phyloP scores from a whole-genome alignment of 2,329 filamentous ascomycete genomes.

The Xylariaceae sp. region DNA sequence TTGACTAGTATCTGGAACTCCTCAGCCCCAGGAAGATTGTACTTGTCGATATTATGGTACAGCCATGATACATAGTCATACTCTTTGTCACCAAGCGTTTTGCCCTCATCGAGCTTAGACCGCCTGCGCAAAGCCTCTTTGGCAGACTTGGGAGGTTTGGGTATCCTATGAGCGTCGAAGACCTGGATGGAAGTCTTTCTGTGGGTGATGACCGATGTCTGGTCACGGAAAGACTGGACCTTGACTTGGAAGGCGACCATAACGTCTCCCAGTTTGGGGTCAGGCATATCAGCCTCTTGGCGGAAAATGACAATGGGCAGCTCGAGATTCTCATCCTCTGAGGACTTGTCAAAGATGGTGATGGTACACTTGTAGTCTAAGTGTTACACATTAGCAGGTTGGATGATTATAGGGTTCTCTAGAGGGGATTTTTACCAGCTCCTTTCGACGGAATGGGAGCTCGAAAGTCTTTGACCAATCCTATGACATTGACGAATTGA shows the following conservation, averaged over 20 bases:
- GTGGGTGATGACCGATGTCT: conserved; percentile 45
- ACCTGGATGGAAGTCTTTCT: conserved; percentile 43
- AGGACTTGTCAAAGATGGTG: conserved; percentile 58
- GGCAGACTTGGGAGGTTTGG: conserved; percentile 39
- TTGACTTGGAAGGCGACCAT: conserved; percentile 59
- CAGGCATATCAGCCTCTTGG: conserved; percentile 46
- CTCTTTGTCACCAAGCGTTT: conserved; percentile 30
- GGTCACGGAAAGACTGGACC: conserved; percentile 38
- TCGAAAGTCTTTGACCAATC: conserved; percentile 66
- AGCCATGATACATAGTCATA: conserved; percentile 47
- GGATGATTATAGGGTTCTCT: conserved; percentile 3
- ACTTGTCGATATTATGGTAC: conserved; percentile 44
- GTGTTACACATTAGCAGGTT: conserved; percentile 4
- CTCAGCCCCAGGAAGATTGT: conserved; percentile 39
- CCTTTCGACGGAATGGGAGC: conserved; percentile 50
- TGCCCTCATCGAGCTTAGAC: conserved; percentile 8
- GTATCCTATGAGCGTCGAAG: conserved; percentile 41
- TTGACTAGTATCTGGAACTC: conserved; percentile 42
- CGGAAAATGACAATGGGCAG: conserved; percentile 62
- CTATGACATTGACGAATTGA: conserved; percentile 58
- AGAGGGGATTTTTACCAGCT: conserved; percentile 41
- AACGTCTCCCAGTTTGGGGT: conserved; percentile 56
- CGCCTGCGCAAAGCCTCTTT: conserved; percentile 28
- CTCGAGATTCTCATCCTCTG: conserved; percentile 40
- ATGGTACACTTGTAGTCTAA: conserved; percentile 61